Percentiles rank a stretch among this genome's conserved stretches.
phyloP scores from a whole-genome alignment of 768 basidiomycete genomes.

The Boletus patriciae region DNA sequence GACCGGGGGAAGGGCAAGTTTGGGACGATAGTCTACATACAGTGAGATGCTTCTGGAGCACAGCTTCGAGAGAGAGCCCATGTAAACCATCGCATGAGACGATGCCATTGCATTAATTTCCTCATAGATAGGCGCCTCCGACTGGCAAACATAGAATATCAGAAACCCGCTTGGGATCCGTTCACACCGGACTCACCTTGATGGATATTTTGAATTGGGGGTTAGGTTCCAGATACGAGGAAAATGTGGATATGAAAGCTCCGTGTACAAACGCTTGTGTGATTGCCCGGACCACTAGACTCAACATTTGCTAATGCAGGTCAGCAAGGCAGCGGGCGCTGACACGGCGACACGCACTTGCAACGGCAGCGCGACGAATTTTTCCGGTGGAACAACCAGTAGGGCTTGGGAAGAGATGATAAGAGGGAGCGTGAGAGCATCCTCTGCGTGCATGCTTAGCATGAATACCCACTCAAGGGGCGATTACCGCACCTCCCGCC shows the following conservation, averaged over 20 bases:
- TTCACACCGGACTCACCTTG: constrained; percentile 5
- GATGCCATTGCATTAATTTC: constrained; percentile 36
- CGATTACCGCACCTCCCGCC: constrained; percentile 37
- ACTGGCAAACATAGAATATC: constrained; percentile 24
- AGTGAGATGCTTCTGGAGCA: constrained; percentile 35
- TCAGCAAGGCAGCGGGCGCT: constrained; percentile 18
- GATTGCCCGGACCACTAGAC: constrained; percentile 46
- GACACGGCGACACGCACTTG: constrained; percentile 36
- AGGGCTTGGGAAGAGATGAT: constrained; percentile 63
- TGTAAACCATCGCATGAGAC: constrained; percentile 38
- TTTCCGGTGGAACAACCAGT: constrained; percentile 51
- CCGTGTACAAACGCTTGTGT: constrained; percentile 57
- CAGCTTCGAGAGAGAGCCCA: constrained; percentile 43
- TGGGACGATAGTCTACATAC: constrained; percentile 37
- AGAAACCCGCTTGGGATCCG: not conserved
- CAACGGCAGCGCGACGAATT: constrained; percentile 62
- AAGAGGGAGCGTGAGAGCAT: constrained; percentile 45
- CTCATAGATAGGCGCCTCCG: constrained; percentile 35
- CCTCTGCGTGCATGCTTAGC: constrained; percentile 33
- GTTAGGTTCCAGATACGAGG: constrained; percentile 33
- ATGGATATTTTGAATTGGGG: constrained; percentile 22
- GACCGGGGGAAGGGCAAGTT: constrained; percentile 27
- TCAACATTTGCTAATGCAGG: constrained; percentile 26
- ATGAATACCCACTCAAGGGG: not conserved
- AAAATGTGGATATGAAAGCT: constrained; percentile 48